Conservation (phyloP, 2,329 filamentous ascomycete genomes). For the Tolypocladium amazonense region DNA sequence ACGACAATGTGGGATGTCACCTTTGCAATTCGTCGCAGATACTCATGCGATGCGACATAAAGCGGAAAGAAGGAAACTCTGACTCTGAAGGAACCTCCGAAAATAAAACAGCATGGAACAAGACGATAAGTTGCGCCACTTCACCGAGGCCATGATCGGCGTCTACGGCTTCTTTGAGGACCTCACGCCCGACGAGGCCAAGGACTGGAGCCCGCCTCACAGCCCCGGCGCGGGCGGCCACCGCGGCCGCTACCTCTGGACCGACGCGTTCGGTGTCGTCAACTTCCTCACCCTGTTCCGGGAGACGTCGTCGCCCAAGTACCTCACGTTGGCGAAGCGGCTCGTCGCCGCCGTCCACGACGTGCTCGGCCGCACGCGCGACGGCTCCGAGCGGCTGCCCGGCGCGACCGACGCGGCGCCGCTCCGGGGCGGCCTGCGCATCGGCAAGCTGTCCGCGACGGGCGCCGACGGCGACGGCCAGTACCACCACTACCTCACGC, state of each 20-base stretch:
- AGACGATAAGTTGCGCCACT: slow-evolving; percentile 6
- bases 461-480: slow-evolving; percentile 47
- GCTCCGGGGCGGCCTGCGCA: slow-evolving; percentile 43
- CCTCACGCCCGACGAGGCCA: slow-evolving; percentile 10
- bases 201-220: slow-evolving; percentile 33
- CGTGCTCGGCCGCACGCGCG: slow-evolving; percentile 39
- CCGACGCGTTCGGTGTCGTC: slow-evolving; percentile 48
- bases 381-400: slow-evolving; percentile 33
- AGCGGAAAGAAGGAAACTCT: neutral
- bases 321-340: slow-evolving; percentile 35
- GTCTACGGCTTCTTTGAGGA: slow-evolving; percentile 25
- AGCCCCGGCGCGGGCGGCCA: slow-evolving; percentile 39
- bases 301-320: slow-evolving; percentile 24
- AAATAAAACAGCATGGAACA: neutral
- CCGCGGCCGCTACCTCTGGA: slow-evolving; percentile 50
- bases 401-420: slow-evolving; percentile 40
- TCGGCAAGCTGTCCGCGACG: slow-evolving; percentile 39
- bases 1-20: neutral
- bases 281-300: slow-evolving; percentile 45
- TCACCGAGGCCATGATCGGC: slow-evolving; percentile 23
- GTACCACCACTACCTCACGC: slow-evolving; percentile 50
- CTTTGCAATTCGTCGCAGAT: neutral
- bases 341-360: slow-evolving; percentile 42
- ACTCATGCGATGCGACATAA: neutral
- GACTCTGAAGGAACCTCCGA: too few species aligned